phyloP scores from a whole-genome alignment of 2,329 filamentous ascomycete species.

The Pyrenochaeta sp. region DNA sequence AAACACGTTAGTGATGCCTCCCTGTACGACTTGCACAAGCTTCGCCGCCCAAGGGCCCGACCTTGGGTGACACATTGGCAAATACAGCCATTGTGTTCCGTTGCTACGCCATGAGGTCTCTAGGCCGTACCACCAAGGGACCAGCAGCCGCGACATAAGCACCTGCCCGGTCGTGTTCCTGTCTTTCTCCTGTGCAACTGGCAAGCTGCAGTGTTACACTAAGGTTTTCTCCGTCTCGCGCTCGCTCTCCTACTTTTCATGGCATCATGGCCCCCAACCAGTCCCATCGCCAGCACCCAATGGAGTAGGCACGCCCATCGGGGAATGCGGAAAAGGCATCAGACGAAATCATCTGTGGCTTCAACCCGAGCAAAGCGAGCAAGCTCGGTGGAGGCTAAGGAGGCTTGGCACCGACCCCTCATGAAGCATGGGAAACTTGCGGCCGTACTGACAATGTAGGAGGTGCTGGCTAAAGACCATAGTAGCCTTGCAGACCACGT shows the following conservation, averaged over 20 bases:
- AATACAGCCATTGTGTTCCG: background rate
- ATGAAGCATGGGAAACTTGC: background rate
- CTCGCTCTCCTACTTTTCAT: background rate
- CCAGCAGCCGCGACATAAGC: background rate
- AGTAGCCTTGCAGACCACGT: background rate
- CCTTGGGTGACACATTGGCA: background rate
- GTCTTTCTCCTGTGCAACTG: background rate
- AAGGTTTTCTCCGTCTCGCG: background rate
- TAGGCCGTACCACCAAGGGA: background rate
- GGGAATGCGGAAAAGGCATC: constrained; percentile 44
- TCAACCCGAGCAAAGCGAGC: constrained; percentile 27
- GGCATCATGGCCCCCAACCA: background rate
- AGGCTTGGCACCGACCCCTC: constrained; percentile 16
- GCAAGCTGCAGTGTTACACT: background rate
- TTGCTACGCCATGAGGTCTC: background rate
- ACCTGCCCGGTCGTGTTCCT: too few species aligned
- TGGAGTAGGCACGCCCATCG: background rate
- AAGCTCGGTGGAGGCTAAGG: constrained; percentile 23
- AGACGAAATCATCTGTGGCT: background rate
- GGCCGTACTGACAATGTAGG: background rate
- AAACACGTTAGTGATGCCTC: background rate
- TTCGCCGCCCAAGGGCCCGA: background rate
- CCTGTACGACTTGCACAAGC: constrained; percentile 19
- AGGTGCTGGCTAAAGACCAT: background rate
- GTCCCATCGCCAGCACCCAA: background rate